These are phyloP conservation scores for Psilocybe sp. DNA, from an alignment of 768 basidiomycete genomes.

Conservation along the genomic window DNA sequence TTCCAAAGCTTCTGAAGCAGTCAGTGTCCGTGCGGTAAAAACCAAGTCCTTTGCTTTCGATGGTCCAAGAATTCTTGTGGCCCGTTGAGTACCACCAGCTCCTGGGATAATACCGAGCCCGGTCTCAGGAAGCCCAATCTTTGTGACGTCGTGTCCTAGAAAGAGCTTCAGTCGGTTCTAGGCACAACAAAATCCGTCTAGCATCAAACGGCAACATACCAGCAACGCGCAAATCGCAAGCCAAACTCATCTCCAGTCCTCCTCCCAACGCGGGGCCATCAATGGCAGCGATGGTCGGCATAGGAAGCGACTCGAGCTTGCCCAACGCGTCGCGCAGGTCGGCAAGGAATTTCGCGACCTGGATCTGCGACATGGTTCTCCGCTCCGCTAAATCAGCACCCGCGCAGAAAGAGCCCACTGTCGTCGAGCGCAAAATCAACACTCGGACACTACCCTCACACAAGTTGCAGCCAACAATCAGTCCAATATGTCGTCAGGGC, in stretches of 20 bases:
- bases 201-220: conserved; percentile 42
- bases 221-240: conserved; percentile 88
- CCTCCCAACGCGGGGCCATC: conserved; percentile 93
- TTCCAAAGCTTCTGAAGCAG: conserved; percentile 63
- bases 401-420: conserved; percentile 81
- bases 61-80: conserved; percentile 72
- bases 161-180: background rate
- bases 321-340: conserved; percentile 70
- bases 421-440: conserved; percentile 80
- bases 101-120: conserved; percentile 83
- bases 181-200: background rate
- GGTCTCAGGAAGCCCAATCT: conserved; percentile 86
- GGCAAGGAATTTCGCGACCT: conserved; percentile 76
- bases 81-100: conserved; percentile 86
- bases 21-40: conserved; percentile 73
- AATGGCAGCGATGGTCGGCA: conserved; percentile 91
- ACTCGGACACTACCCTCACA: conserved; percentile 56
- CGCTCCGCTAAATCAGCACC: conserved; percentile 89
- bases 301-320: conserved; percentile 75
- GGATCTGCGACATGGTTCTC: conserved; percentile 71
- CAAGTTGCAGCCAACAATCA: too few species aligned
- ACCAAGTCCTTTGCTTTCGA: conserved; percentile 85
- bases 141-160: conserved; percentile 64
- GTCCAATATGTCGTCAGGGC: too few species aligned
- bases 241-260: conserved; percentile 84